Conservation (phyloP, 352 stramenopile species). For the Pythium insidiosum region DNA sequence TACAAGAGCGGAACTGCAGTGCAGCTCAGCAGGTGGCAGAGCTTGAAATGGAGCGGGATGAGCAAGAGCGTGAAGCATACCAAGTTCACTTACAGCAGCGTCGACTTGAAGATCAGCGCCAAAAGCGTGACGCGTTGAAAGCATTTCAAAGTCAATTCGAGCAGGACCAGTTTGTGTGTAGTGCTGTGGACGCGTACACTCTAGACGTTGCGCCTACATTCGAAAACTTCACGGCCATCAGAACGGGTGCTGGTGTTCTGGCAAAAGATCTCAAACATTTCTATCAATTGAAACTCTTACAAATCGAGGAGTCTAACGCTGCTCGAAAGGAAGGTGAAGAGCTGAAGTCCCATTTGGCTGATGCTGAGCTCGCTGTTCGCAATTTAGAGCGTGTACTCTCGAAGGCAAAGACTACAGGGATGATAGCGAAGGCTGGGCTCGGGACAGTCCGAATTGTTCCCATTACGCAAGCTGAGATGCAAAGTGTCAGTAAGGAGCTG, state of each 20-base stretch:
- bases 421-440: conserved; percentile 62
- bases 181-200: conserved; percentile 41
- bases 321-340: conserved; percentile 25
- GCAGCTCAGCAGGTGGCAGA: conserved; percentile 35
- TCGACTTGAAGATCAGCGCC: conserved; percentile 33
- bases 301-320: conserved; percentile 34
- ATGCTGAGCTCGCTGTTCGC: conserved; percentile 32
- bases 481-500: conserved; percentile 27
- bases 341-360: conserved; percentile 12
- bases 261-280: conserved; percentile 45
- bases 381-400: conserved; percentile 56
- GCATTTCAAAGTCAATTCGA: conserved; percentile 53
- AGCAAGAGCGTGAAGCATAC: conserved; percentile 27
- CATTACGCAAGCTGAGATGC: conserved; percentile 34
- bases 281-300: conserved; percentile 42
- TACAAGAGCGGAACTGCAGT: conserved; percentile 22
- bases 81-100: conserved; percentile 42
- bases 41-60: conserved; percentile 36
- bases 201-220: conserved; percentile 34
- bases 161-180: conserved; percentile 50
- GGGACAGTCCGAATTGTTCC: conserved; percentile 62
- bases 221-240: conserved; percentile 27
- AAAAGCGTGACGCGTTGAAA: conserved; percentile 49
- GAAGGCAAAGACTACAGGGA: conserved; percentile 57
- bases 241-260: conserved; percentile 24